These are phyloP conservation scores for Nitzschia inconspicua DNA, from an alignment of 108 stramenopile species.

Conservation along the genomic window DNA sequence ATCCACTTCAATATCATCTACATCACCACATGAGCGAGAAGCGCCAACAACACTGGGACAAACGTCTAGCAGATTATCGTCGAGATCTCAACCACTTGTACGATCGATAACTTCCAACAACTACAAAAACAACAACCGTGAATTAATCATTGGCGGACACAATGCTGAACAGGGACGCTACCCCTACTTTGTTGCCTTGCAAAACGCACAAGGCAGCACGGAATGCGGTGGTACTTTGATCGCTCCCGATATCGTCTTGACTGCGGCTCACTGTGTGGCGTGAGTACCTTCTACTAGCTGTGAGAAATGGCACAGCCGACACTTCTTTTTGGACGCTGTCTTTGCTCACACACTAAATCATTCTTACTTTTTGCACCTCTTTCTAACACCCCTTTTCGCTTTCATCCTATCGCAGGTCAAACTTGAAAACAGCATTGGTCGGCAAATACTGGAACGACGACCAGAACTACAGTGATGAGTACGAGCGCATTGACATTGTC, in stretches of 20 bases:
- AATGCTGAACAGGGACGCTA: background rate
- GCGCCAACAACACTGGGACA: too few species aligned
- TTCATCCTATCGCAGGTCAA: background rate
- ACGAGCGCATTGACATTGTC: slow-evolving; percentile 5
- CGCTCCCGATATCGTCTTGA: slow-evolving; percentile 39
- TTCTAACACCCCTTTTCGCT: background rate
- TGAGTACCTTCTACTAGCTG: background rate
- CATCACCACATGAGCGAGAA: too few species aligned
- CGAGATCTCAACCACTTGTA: too few species aligned
- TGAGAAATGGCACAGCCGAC: background rate
- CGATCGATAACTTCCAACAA: too few species aligned
- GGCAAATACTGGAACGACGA: slow-evolving; percentile 5
- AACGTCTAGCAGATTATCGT: too few species aligned
- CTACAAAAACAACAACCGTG: too few species aligned
- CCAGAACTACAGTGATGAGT: background rate
- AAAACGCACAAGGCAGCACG: background rate
- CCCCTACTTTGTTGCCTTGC: slow-evolving; percentile 6
- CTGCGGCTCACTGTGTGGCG: slow-evolving; percentile 45
- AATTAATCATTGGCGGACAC: slow-evolving; percentile 3
- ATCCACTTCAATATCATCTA: too few species aligned
- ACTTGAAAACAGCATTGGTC: background rate
- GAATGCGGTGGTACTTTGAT: slow-evolving; percentile 46
- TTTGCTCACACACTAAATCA: background rate
- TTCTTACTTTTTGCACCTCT: background rate
- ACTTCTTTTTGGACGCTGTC: too few species aligned